These are phyloP conservation scores for Cordyceps tenuipes DNA, from an alignment of 2,329 filamentous ascomycete genomes.

Conservation along the genomic window DNA sequence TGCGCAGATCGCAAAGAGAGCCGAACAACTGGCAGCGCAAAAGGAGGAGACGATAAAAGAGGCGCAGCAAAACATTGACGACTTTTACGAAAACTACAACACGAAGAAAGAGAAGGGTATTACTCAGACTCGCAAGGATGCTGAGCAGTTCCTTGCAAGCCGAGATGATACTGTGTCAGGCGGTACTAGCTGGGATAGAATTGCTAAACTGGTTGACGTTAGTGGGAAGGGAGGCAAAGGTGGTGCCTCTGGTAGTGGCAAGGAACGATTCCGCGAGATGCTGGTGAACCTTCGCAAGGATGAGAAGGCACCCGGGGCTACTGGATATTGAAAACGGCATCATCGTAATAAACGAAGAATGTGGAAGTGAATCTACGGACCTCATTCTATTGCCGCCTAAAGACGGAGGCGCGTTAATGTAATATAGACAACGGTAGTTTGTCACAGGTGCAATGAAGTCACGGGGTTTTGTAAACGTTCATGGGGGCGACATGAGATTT, in stretches of 20 bases:
- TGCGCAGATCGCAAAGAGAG: constrained; percentile 71
- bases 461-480: background rate
- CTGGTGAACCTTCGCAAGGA: constrained; percentile 85
- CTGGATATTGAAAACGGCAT: constrained; percentile 42
- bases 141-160: constrained; percentile 81
- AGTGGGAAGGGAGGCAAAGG: constrained; percentile 87
- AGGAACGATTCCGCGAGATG: constrained; percentile 91
- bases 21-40: constrained; percentile 72
- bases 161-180: constrained; percentile 90
- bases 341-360: background rate
- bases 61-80: constrained; percentile 90
- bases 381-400: background rate
- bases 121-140: constrained; percentile 79
- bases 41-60: constrained; percentile 81
- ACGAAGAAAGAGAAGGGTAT: constrained; percentile 93
- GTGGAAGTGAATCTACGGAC: background rate
- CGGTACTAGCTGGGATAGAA: constrained; percentile 97
- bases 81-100: constrained; percentile 99
- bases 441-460: background rate
- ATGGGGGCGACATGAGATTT: background rate
- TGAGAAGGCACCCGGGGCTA: constrained; percentile 68
- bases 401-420: constrained; percentile 11
- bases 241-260: constrained; percentile 81
- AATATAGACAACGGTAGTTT: constrained; percentile 14
- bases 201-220: constrained; percentile 93